Evolutionary conservation across 2,329 filamentous ascomycete genomes (phyloP), one percentile per base, ranked within the genome.

Genomic region (Fusarium succisae): DNA sequence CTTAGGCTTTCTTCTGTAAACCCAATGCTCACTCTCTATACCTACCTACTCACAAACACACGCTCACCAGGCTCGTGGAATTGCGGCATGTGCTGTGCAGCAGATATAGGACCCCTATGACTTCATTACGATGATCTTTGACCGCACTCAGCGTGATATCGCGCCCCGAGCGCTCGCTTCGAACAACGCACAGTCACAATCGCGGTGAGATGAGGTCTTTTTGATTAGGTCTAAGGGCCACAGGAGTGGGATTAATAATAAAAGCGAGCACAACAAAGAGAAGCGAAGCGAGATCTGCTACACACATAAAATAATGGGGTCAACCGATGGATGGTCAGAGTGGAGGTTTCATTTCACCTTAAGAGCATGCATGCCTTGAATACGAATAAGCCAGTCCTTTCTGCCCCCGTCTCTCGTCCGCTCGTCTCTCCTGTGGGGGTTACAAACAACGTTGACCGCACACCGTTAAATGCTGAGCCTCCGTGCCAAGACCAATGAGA

Each of bases 81-180:
- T 60, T 57, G 61, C 54, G 45, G 30, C 39, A 76, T 72, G 48
- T 45, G 30, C 37, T 41, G 28, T 56, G 67, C 65, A 57, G 38
- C 38, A 44, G 67, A 66, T 50, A 32, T 38, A 77, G 64, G 78
- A 79, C 76, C 78, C 78, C 66, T 79, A 79, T 79, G 78, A 79
- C 76, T 77, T 79, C 78, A 79, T 79, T 11, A 54, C n/a, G 54
- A 48, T 62, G 50, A 54, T 62, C 63, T 70, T 65, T 57, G 63
- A 58, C 66, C 45, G 38, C 39, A 51, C 68, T 62, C 48, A 71
- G 62, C 45, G 63, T 63, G 65, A 50, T 58, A 44, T 56, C 61
- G 68, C 30, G 58, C 43, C 57, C 66, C 61, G 30, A 73, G 70
- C 61, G 66, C 70, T 75, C 70, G 73, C 73, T 77, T 74, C 64